Percentiles rank a stretch among this genome's conserved stretches.
phyloP scores from a whole-genome alignment of 1,284 basidiomycete genomes.

The Meripilus lineatus region DNA sequence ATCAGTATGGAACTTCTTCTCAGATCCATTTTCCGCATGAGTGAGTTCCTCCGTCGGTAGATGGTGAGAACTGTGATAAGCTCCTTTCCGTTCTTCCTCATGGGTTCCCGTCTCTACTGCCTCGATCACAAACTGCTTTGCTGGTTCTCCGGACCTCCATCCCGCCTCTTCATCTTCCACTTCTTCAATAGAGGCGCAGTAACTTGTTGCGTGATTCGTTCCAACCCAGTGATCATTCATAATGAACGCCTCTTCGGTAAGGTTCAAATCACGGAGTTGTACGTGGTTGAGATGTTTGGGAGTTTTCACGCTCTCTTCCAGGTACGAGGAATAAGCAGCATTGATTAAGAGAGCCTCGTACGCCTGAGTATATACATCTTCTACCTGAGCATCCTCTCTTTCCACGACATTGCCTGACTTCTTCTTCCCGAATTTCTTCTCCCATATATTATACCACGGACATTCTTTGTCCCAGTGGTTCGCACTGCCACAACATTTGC shows the following conservation, averaged over 20 bases:
- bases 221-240: not conserved
- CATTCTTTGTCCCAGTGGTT: conserved; percentile 17
- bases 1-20: too few species aligned
- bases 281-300: not conserved
- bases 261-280: too few species aligned
- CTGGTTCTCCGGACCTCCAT: not conserved
- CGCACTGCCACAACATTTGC: conserved; percentile 15
- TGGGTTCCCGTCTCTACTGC: too few species aligned
- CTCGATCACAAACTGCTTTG: too few species aligned
- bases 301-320: not conserved
- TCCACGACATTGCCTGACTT: not conserved
- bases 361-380: not conserved
- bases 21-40: too few species aligned
- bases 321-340: not conserved
- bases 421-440: not conserved
- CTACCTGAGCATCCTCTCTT: not conserved
- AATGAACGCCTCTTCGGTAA: too few species aligned
- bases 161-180: not conserved
- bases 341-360: not conserved
- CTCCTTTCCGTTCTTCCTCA: too few species aligned
- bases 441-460: conserved; percentile 9
- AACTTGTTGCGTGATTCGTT: not conserved
- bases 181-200: not conserved
- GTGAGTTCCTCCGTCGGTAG: too few species aligned
- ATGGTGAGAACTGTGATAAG: too few species aligned